phyloP scores from a whole-genome alignment of 2,329 filamentous ascomycete species.

The Neofusicoccum umdonicola region DNA sequence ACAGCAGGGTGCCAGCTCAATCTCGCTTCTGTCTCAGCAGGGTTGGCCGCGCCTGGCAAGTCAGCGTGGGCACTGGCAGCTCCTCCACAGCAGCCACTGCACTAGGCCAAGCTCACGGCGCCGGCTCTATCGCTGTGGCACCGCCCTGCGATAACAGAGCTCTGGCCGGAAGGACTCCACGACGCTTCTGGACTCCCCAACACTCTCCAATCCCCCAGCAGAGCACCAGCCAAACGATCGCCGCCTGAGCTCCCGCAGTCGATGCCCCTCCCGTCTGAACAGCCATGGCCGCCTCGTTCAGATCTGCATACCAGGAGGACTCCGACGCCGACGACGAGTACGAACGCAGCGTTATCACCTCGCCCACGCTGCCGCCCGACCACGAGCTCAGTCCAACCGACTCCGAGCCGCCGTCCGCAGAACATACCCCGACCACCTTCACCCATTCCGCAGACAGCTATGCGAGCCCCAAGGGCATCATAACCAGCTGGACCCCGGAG shows the following conservation, averaged over 20 bases:
- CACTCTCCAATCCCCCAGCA: background rate
- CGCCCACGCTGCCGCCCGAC: constrained; percentile 63
- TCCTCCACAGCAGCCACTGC: constrained; percentile 13
- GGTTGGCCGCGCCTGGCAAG: constrained; percentile 12
- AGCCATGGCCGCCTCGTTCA: constrained; percentile 30
- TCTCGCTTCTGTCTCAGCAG: constrained; percentile 20
- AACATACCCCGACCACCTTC: constrained; percentile 79
- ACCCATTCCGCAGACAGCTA: constrained; percentile 65
- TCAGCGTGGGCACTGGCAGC: constrained; percentile 10
- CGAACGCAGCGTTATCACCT: constrained; percentile 69
- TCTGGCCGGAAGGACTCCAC: background rate
- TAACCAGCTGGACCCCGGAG: constrained; percentile 77
- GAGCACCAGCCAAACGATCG: background rate
- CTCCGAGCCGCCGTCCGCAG: constrained; percentile 66
- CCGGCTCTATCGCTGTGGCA: constrained; percentile 14
- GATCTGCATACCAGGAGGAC: constrained; percentile 66
- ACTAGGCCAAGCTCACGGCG: constrained; percentile 9
- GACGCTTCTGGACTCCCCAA: background rate
- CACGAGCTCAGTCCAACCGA: constrained; percentile 69
- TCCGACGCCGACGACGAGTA: constrained; percentile 83
- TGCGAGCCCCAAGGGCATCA: constrained; percentile 69
- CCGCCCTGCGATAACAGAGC: constrained; percentile 10
- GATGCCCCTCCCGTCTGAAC: constrained; percentile 13
- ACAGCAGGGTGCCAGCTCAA: constrained; percentile 16
- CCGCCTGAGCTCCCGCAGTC: constrained; percentile 13